Evolutionary conservation across 2,329 filamentous ascomycete genomes (phyloP), one percentile per base, ranked within the genome.

Genomic region (Colletotrichum truncatum): DNA sequence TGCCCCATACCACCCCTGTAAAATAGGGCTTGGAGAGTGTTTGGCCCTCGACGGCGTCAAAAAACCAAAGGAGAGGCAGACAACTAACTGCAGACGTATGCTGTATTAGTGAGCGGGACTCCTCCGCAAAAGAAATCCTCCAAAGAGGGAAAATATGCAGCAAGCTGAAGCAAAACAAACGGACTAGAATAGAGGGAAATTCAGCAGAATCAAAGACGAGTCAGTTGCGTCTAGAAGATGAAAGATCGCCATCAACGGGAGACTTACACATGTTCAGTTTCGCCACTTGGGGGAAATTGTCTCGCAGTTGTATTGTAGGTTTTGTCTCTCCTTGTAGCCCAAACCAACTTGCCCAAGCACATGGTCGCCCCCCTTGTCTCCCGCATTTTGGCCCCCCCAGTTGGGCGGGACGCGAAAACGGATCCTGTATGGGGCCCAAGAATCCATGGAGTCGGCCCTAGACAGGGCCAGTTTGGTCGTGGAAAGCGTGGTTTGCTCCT

Each of bases 11-110:
- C 16, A 30, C 26, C 62, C 62, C 56, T 62, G 62, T 36, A 51
- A 48, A 65, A 30, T 65, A 65, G 62, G 62, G 62, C 62, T 65
- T 65, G 4, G 16, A 43, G 26, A 26, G 12, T 43, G 57, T 62
- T 54, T 62, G 62, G 57, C 62, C 49, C 56, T 49, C 57, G 34
- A 36, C 41, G 34, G 30, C 34, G 57, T 48, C 43, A 41, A 48
- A 32, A 43, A 36, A 38, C 21, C 41, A 54, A 25, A 28, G 6
- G 11, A 16, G 25, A 49, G 23, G 49, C 59, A 36, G n/a, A 43
- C 41, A 53, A 39, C 28, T 26, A 53, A 39, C 28, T 26, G 45
- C 30, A 30, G 45, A 23, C 12, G 8, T 10, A 12, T 11, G 23
- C n/a, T 5, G 18, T 25, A 26, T n/a, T n/a, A n/a, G n/a, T n/a